A percentile compares a stretch with the other conserved stretches of the same genome.
Conservation (phyloP, 2,329 filamentous ascomycete genomes). For the Zymoseptoria passerinii region DNA sequence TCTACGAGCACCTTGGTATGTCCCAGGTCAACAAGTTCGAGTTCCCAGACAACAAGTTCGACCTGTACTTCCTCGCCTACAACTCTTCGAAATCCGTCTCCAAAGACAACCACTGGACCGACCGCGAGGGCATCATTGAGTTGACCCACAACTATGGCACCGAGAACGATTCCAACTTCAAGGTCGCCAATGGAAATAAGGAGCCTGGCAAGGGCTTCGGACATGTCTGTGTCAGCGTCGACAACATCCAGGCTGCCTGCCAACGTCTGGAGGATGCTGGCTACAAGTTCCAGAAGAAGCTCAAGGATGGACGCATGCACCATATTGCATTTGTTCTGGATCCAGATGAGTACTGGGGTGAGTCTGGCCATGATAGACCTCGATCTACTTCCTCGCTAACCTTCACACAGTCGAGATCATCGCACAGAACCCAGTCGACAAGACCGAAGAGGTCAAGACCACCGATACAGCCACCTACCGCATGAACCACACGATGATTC, state of each 20-base stretch:
- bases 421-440: constrained; percentile 60
- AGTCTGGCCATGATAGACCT: neutral
- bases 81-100: constrained; percentile 69
- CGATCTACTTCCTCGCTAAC: neutral
- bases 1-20: constrained; percentile 90
- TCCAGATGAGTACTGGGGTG: constrained; percentile 13
- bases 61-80: constrained; percentile 89
- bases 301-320: constrained; percentile 78
- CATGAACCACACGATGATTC: constrained; percentile 86
- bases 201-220: constrained; percentile 78
- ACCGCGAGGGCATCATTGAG: constrained; percentile 73
- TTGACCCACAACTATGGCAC: constrained; percentile 81
- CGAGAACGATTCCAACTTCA: constrained; percentile 73
- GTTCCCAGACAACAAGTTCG: constrained; percentile 83
- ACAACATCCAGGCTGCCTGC: constrained; percentile 76
- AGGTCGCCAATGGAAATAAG: constrained; percentile 79
- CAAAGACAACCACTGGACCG: constrained; percentile 62
- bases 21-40: constrained; percentile 71
- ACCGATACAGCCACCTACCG: constrained; percentile 67
- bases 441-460: constrained; percentile 61
- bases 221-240: constrained; percentile 66
- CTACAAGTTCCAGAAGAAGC: constrained; percentile 91
- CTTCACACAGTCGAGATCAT: constrained; percentile 65
- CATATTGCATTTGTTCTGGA: constrained; percentile 80
- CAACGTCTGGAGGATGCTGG: constrained; percentile 81